Conservation (phyloP, 371 early-diverging fungal genomes). For the Mucor racemosus region DNA sequence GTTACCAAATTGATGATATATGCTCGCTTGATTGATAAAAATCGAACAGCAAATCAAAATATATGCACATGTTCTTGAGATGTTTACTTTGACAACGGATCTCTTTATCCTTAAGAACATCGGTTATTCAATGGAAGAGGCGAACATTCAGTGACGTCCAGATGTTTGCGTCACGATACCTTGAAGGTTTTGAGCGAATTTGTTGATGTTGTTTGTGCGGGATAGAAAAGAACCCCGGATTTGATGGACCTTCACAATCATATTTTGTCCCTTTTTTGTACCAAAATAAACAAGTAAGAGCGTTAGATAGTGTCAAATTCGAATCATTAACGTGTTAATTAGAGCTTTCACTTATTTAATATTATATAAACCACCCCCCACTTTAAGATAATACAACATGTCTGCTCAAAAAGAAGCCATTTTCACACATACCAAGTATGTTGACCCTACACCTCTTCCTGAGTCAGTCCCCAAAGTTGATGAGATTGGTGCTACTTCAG, state of each 20-base stretch:
- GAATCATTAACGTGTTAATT: constrained; percentile 1
- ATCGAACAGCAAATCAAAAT: too few species aligned
- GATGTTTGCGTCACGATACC: not conserved
- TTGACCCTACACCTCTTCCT: constrained; percentile 81
- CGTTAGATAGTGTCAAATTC: constrained; percentile 1
- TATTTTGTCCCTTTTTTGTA: constrained; percentile 6
- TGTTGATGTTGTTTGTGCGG: constrained; percentile 3
- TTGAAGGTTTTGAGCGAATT: not conserved
- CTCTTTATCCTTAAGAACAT: not conserved
- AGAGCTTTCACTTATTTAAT: not conserved
- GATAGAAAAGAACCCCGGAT: constrained; percentile 11
- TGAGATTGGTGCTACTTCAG: constrained; percentile 91
- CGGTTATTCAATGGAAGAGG: not conserved
- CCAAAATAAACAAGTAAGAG: constrained; percentile 15
- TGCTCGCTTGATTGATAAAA: too few species aligned
- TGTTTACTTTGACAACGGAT: too few species aligned
- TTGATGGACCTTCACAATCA: not conserved
- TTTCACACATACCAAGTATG: constrained; percentile 54
- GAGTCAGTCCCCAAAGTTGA: constrained; percentile 72
- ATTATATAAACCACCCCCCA: constrained; percentile 10
- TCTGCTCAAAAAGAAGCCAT: constrained; percentile 36
- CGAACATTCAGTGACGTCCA: not conserved
- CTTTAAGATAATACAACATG: constrained; percentile 28
- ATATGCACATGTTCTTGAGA: too few species aligned
- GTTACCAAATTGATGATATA: too few species aligned